Percentiles rank a stretch among this genome's conserved stretches.
Conservation (phyloP, 2,329 filamentous ascomycete genomes). For the Aspergillus neoniger region DNA sequence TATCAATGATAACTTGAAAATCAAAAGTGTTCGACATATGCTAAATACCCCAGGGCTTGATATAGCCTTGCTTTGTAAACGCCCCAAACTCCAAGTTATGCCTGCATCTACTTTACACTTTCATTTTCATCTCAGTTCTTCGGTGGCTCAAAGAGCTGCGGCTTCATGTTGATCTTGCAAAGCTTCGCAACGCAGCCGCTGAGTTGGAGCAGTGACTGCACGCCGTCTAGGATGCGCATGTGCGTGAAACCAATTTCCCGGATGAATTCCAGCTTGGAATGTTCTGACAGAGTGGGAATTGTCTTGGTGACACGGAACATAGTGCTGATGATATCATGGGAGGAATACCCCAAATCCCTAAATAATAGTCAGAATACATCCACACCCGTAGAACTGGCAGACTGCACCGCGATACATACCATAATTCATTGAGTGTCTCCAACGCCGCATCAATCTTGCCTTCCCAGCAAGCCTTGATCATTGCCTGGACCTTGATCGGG, state of each 20-base stretch:
- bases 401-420: constrained; percentile 52
- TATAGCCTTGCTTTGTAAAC: constrained; percentile 8
- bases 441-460: constrained; percentile 85
- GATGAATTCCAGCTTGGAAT: constrained; percentile 95
- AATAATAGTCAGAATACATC: constrained; percentile 2
- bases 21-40: neutral
- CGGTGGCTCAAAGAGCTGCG: constrained; percentile 68
- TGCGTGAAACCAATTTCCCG: constrained; percentile 98
- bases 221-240: constrained; percentile 98
- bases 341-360: constrained; percentile 87
- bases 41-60: constrained; percentile 1
- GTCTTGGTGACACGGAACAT: constrained; percentile 99
- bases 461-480: constrained; percentile 97
- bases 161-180: constrained; percentile 96
- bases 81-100: constrained; percentile 28
- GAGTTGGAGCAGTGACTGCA: constrained; percentile 90
- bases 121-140: constrained; percentile 26
- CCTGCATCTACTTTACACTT: constrained; percentile 13
- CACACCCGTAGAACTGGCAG: neutral
- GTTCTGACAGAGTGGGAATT: constrained; percentile 86
- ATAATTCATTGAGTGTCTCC: constrained; percentile 83
- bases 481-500: constrained; percentile 96
- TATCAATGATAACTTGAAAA: neutral
- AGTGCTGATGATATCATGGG: constrained; percentile 96
- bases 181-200: constrained; percentile 89